A percentile compares a stretch with the other conserved stretches of the same genome.
Conservation (phyloP, 768 basidiomycete species). For the Pisolithus microcarpus region DNA sequence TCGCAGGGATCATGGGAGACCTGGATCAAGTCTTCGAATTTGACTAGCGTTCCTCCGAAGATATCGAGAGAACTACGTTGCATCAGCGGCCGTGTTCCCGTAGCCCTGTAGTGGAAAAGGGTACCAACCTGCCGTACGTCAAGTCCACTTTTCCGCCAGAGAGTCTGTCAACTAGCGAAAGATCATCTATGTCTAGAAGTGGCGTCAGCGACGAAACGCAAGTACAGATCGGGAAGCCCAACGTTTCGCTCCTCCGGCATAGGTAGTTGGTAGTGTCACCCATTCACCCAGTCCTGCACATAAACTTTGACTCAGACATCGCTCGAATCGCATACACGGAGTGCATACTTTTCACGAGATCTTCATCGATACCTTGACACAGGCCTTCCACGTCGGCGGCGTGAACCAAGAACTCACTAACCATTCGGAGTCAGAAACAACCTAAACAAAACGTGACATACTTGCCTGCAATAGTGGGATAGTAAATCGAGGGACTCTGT, state of each 20-base stretch:
- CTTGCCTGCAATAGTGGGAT: constrained; percentile 74
- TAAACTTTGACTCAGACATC: constrained; percentile 1
- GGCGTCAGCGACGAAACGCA: constrained; percentile 3
- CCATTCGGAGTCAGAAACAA: constrained; percentile 8
- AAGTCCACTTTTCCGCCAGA: constrained; percentile 68
- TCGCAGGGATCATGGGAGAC: neutral
- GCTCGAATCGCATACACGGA: constrained; percentile 4
- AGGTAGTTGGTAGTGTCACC: constrained; percentile 88
- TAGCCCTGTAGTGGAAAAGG: neutral
- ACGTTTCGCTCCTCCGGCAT: constrained; percentile 96
- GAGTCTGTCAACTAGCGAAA: constrained; percentile 70
- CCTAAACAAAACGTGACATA: neutral
- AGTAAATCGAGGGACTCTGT: constrained; percentile 73
- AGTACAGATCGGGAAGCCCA: constrained; percentile 3
- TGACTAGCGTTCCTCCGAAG: constrained; percentile 60
- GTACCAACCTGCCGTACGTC: constrained; percentile 31
- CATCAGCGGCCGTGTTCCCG: neutral
- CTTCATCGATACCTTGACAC: constrained; percentile 92
- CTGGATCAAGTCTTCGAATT: constrained; percentile 46
- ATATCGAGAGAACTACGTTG: constrained; percentile 53
- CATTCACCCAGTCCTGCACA: constrained; percentile 78
- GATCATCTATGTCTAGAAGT: constrained; percentile 63
- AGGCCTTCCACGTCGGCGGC: constrained; percentile 99
- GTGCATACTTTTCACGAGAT: constrained; percentile 67
- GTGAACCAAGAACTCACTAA: constrained; percentile 89